Evolutionary conservation across 139 green algal species (phyloP), one percentile per base, ranked within the genome.

Genomic region (Haematococcus lacustris): DNA sequence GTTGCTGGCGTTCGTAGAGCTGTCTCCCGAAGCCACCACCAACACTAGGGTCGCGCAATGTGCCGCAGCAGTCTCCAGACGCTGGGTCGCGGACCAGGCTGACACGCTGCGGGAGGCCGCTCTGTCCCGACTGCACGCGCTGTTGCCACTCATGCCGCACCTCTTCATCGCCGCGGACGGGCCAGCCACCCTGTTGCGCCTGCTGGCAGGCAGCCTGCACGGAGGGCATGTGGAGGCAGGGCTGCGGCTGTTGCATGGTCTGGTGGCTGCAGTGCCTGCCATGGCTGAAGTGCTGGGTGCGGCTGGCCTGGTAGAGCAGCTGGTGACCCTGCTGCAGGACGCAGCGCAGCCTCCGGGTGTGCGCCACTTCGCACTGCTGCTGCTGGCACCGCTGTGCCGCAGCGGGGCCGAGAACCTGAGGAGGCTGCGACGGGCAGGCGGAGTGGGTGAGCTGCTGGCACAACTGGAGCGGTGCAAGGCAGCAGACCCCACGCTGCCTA

Each of bases 51-150:
- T 72, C 30, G 30, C 43, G 1, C 5, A 43, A 41, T 43, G 30
- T 3, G 67, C 67, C 5, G 3, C 3, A 7, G 67, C 51, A 1
- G 73, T 72, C 2, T 28, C 76, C 21, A 67, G 67, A 30, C 72
- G 79, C 9, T 85, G 79, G 79, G 71, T 75, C 43, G 41, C 64
- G 2, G 79, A 85, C 79, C 72, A 76, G 68, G n/a, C 33, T 80
- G 28, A 33, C 75, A 1, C 39, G 34, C 68, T 85, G 63, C 68
- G 75, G 7, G 33, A 40, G 6, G 68, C 68, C 0, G 75, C 79
- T 37, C 63, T 85, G 7, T 66, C 68, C 0, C 23, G 47, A 40
- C 69, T 85, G 63, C 53, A 80, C 57, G 23, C 51, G 3, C 68
- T 85, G 17, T 72, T 67, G 35, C 79, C 79, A 9, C 65, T 81